phyloP scores from a whole-genome alignment of 495 filamentous ascomycete species.

The Talaromyces wortmannii region DNA sequence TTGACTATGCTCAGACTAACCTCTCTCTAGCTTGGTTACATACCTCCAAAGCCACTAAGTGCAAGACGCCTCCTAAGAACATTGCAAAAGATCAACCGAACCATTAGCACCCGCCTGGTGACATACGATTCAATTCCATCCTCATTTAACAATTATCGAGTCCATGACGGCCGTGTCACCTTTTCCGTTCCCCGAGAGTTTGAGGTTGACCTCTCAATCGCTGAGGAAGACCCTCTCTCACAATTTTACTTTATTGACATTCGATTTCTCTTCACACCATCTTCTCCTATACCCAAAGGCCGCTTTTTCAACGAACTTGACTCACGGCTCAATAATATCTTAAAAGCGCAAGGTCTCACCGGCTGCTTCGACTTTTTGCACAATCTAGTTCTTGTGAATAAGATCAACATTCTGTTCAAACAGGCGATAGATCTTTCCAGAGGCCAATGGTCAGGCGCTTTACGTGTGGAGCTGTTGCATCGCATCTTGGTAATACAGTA shows the following conservation, averaged over 20 bases:
- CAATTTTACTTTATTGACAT: slow-evolving; percentile 94
- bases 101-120: slow-evolving; percentile 72
- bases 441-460: slow-evolving; percentile 65
- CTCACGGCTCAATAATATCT: slow-evolving; percentile 56
- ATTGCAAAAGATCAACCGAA: slow-evolving; percentile 72
- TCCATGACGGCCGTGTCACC: slow-evolving; percentile 75
- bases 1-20: slow-evolving; percentile 7
- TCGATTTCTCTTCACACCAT: slow-evolving; percentile 72
- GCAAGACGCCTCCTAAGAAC: slow-evolving; percentile 57
- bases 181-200: slow-evolving; percentile 81
- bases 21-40: slow-evolving; percentile 57
- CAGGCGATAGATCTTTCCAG: slow-evolving; percentile 64
- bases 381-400: slow-evolving; percentile 77
- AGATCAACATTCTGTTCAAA: slow-evolving; percentile 69
- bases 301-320: slow-evolving; percentile 59
- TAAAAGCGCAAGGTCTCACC: slow-evolving; percentile 56
- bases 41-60: slow-evolving; percentile 65
- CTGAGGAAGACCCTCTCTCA: slow-evolving; percentile 66
- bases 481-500: slow-evolving; percentile 83
- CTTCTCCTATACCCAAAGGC: slow-evolving; percentile 49
- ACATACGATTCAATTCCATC: slow-evolving; percentile 68
- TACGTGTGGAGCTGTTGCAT: slow-evolving; percentile 69
- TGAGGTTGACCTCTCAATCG: slow-evolving; percentile 85
- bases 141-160: slow-evolving; percentile 63
- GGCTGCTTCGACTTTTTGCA: slow-evolving; percentile 84